phyloP scores from a whole-genome alignment of 345 rosid species.

The Salix exigua region DNA sequence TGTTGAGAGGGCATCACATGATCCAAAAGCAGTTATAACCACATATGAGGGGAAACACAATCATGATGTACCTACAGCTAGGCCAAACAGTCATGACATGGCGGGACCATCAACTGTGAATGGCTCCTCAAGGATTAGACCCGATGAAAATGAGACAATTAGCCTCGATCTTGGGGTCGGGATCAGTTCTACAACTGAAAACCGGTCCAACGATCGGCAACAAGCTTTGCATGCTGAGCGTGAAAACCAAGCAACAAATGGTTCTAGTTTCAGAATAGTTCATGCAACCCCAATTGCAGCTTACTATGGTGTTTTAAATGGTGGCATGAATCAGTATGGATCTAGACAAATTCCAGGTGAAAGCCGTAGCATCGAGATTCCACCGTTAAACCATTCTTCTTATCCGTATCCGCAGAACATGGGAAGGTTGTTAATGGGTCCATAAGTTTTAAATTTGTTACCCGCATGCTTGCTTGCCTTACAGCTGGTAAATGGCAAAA shows the following conservation, averaged over 20 bases:
- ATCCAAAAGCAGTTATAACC: constrained; percentile 95
- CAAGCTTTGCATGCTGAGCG: constrained; percentile 37
- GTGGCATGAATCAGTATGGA: constrained; percentile 49
- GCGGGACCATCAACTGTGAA: constrained; percentile 41
- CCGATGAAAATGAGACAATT: constrained; percentile 54
- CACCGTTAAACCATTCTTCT: constrained; percentile 54
- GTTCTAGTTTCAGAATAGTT: constrained; percentile 47
- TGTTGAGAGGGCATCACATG: constrained; percentile 98
- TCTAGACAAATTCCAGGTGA: constrained; percentile 50
- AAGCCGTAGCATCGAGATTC: constrained; percentile 42
- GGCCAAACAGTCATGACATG: constrained; percentile 56
- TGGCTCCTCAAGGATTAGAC: constrained; percentile 47
- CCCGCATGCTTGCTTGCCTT: constrained; percentile 4
- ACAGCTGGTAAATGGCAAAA: constrained; percentile 15
- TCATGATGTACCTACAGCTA: constrained; percentile 86
- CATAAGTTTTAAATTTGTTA: constrained; percentile 30
- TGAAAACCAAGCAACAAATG: constrained; percentile 37
- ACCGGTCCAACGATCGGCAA: constrained; percentile 40
- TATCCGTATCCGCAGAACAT: constrained; percentile 65
- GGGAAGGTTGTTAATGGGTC: constrained; percentile 80
- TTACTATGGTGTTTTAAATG: constrained; percentile 53
- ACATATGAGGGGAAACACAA: constrained; percentile 98
- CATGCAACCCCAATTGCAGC: constrained; percentile 45
- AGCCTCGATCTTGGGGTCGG: constrained; percentile 99
- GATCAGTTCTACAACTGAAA: constrained; percentile 49